phyloP scores from a whole-genome alignment of 495 filamentous ascomycete genomes.

The Penicillium goetzii region DNA sequence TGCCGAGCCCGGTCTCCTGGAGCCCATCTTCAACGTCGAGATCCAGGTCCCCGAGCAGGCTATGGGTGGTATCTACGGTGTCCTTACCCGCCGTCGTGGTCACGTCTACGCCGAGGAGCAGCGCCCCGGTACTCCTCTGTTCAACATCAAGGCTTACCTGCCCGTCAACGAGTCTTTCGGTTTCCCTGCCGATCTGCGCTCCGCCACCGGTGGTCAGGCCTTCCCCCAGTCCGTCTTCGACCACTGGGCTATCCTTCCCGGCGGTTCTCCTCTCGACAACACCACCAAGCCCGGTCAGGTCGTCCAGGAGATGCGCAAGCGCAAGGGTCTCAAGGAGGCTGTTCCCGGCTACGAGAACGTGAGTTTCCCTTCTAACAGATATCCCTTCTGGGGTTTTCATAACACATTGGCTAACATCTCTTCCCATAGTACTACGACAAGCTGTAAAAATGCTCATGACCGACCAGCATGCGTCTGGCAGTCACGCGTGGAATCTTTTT shows the following conservation, averaged over 20 bases:
- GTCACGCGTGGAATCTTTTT: conserved; percentile 45
- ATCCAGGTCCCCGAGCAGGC: conserved; percentile 98
- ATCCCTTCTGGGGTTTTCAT: neutral
- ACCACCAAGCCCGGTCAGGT: conserved; percentile 84
- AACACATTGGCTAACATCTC: conserved; percentile 55
- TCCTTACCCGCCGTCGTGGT: conserved; percentile 95
- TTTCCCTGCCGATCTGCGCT: conserved; percentile 97
- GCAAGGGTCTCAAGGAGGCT: conserved; percentile 97
- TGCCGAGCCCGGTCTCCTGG: conserved; percentile 85
- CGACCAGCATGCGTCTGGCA: conserved; percentile 40
- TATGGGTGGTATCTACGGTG: conserved; percentile 99
- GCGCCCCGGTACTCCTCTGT: conserved; percentile 96
- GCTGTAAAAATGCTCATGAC: conserved; percentile 69
- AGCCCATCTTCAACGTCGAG: conserved; percentile 98
- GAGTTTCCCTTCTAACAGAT: conserved; percentile 53
- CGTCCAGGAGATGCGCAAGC: conserved; percentile 89
- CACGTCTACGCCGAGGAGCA: conserved; percentile 99
- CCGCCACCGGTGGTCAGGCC: conserved; percentile 90
- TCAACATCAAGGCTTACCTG: conserved; percentile 99
- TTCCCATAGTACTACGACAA: conserved; percentile 92
- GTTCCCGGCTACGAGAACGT: conserved; percentile 91
- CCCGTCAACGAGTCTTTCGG: conserved; percentile 99
- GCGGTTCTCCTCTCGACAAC: conserved; percentile 88
- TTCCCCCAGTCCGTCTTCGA: conserved; percentile 99
- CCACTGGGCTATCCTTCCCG: conserved; percentile 93